Conservation (phyloP, 352 stramenopile species). For the Hyaloperonospora brassicae region DNA sequence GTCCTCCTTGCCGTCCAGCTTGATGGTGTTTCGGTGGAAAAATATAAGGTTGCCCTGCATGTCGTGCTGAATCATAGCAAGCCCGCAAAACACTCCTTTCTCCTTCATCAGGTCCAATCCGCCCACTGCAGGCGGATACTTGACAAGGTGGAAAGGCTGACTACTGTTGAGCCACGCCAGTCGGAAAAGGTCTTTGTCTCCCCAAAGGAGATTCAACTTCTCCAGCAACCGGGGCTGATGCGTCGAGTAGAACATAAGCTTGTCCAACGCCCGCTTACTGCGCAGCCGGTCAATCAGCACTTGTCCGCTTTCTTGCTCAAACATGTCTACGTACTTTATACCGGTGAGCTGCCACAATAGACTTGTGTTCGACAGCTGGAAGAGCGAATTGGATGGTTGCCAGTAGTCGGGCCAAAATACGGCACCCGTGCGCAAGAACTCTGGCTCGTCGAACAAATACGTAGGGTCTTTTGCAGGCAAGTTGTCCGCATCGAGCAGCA, state of each 20-base stretch:
- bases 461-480: slow-evolving; percentile 71
- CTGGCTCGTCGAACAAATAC: slow-evolving; percentile 75
- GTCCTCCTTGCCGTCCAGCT: slow-evolving; percentile 58
- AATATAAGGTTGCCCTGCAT: slow-evolving; percentile 78
- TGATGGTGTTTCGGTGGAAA: slow-evolving; percentile 83
- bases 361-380: slow-evolving; percentile 66
- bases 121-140: slow-evolving; percentile 60
- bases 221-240: slow-evolving; percentile 62
- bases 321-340: slow-evolving; percentile 68
- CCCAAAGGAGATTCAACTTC: slow-evolving; percentile 73
- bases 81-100: slow-evolving; percentile 72
- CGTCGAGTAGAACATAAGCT: slow-evolving; percentile 83
- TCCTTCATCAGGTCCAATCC: slow-evolving; percentile 56
- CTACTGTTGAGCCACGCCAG: slow-evolving; percentile 73
- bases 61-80: slow-evolving; percentile 85
- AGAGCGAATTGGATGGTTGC: slow-evolving; percentile 75
- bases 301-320: slow-evolving; percentile 77
- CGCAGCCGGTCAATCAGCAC: slow-evolving; percentile 77
- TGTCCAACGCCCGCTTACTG: slow-evolving; percentile 66
- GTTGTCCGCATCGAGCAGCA: slow-evolving; percentile 81
- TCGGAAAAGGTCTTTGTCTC: slow-evolving; percentile 83
- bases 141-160: slow-evolving; percentile 73
- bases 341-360: slow-evolving; percentile 72
- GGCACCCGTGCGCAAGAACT: slow-evolving; percentile 64
- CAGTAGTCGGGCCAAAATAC: slow-evolving; percentile 86